Base-by-base conservation (phyloP, 768 basidiomycete genomes). In the Xerocomellus amylosporus region DNA sequence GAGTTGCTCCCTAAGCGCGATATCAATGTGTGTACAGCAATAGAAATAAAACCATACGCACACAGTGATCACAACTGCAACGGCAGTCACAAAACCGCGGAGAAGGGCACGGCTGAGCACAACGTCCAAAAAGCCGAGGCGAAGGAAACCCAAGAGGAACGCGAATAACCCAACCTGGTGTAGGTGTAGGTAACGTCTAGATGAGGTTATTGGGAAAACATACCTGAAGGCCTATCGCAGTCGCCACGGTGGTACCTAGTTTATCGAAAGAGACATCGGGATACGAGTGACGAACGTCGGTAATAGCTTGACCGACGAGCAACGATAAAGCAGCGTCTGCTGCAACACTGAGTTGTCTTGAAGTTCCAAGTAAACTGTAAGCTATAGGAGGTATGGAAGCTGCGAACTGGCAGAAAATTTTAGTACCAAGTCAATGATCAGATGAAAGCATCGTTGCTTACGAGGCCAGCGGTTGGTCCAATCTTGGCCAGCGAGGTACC, bases 111-210 rank as follows among this genome's bases (percentile, higher is more conserved):
- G 85, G 62, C 90, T 93, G 28, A 98, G 79, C 6, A 96, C 89
- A 13, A 96, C 94, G 67, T 98, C 95, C 49, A 96, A 83, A 71
- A 96, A 96, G 2, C 94, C 93, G 10, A 98, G 77, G 24, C 93
- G 80, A 66, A 95, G 86, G 62, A 96, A 82, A 3, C 95, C 95
- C 30, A 97, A 78, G 24, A 89, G 68, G 55, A 91, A 93, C 1
- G 92, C 87, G 59, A 97, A 87, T 31, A 95, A 61, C 37, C 93
- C 93, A 60, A 86, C 88, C 88, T 91, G 58, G 5, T 13, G 30
- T 17, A 28, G 17, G 8, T 19, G 7, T 49, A 19, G 20, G 44
- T 17, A 40, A 20, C 14, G 31, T 36, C 6, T 20, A 5, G 19
- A 58, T 7, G 22, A 41, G 26, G 9, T 2, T 10, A 36, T 12